Evolutionary conservation across 176 grass and related monocot genomes (phyloP), one percentile per base, ranked within the genome.

Genomic region (Lolium perenne): DNA sequence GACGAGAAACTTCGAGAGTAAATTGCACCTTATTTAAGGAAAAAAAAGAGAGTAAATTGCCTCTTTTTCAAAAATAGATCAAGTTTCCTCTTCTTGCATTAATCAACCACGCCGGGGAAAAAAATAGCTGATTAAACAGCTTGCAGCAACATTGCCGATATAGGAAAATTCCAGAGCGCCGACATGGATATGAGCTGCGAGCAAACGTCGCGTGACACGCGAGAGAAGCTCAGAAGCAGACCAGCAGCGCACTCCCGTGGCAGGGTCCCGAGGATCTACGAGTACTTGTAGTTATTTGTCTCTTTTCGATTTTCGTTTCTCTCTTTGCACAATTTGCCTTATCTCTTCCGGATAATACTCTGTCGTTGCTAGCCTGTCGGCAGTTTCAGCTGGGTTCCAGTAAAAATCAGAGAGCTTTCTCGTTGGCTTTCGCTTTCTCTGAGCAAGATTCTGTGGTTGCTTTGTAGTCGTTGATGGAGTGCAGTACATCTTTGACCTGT

Each of bases 341-440:
- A 35, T 35, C 32, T 35, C 32, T 35, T 35, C 49, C 18, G 25
- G 74, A 67, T 78, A 12, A 81, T 3, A 12, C 5, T 5, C 21
- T 15, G 8, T 1, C 8, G 66, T 67, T 38, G 49, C 14, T 41
- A 45, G 12, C 50, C 22, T 81, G 82, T 80, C 68, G 22, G 68
- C 77, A 22, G 4, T 82, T 57, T 48, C 15, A 29, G 29, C 32
- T 8, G 13, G 6, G 10, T 50, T 22, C 0, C 56, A 0, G 5
- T 79, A 67, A 62, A 74, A 18, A 45, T 73, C 1, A 35, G 51
- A 15, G 4, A 50, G 45, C 89, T 72, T 72, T 78, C 6, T 23
- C 35, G 3, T 2, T 73, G 72, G 10, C 9, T 66, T 77, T 82
- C 60, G 77, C 48, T 80, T 83, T 74, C 85, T 35, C 66, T 80